Evolutionary conservation across 192 early-diverging fungal genomes (phyloP), one percentile per base, ranked within the genome.

Genomic region (Phycomyces blakesleeanus): DNA sequence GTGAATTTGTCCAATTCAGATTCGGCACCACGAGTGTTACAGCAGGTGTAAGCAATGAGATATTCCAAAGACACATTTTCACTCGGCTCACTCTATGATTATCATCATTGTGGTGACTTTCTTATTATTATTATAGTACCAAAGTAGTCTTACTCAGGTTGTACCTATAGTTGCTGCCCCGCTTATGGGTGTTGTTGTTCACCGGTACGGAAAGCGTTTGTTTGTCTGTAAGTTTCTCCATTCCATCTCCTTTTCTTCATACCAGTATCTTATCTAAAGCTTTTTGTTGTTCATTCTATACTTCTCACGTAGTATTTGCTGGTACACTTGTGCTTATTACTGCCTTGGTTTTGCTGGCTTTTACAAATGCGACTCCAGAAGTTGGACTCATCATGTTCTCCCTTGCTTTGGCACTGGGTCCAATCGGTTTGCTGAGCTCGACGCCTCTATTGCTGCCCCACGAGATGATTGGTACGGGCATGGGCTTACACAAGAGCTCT

Each of bases 401-500:
- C 0, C 50, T 83, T 15, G 78, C 85, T 11, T 74, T 87, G 42
- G 77, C 78, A 5, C 70, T 85, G 12, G 83, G 83, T 0, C 82
- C 83, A 51, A 64, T 87, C 55, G 62, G 78, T 6, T 68, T 82
- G 26, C 71, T 87, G 49, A 79, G 81, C 0, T 79, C 82, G 5
- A 75, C 80, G 1, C 71, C 83, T 26, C 69, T 87, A 4, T 67
- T 82, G 5, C 38, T 85, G 12, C 83, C 80, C 5, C 72, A 69
- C 49, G 76, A 63, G 58, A 69, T 79, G 18, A 61, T 80, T 16
- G 85, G 85, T 27, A 82, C 81, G 0, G 81, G 77, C 9, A 55
- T 84, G 42, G 83, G 85, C 0, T 69, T 87, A 21, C 83, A 84
- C 77, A 87, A 87, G 64, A 79, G 77, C 24, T 78, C 78, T 3